A percentile compares a stretch with the other conserved stretches of the same genome.
Evolutionary conservation across 192 early-diverging fungal species (phyloP).

Genomic region (Coemansia nantahalensis): DNA sequence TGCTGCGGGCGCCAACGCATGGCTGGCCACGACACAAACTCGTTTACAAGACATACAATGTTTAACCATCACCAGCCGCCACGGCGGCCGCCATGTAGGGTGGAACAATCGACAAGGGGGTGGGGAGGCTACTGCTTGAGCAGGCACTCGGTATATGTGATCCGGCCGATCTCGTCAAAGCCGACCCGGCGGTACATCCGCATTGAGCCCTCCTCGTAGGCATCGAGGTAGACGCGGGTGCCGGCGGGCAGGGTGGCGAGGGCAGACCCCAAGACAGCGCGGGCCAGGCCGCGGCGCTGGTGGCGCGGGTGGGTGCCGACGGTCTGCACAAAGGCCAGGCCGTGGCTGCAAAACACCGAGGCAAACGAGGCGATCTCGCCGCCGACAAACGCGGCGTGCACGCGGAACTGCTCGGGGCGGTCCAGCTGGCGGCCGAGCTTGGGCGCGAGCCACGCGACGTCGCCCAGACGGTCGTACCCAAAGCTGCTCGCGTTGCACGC

Average conservation of each 20-base stretch:
- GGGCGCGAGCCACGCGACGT: slow-evolving; percentile 13
- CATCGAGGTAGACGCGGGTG: slow-evolving; percentile 1
- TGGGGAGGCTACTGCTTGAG: not conserved
- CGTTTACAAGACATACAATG: too few species aligned
- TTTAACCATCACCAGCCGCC: too few species aligned
- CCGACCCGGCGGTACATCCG: not conserved
- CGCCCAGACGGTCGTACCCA: slow-evolving; percentile 5
- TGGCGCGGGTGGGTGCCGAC: slow-evolving; percentile 1
- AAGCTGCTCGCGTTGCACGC: slow-evolving; percentile 19
- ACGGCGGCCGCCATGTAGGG: too few species aligned
- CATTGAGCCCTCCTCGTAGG: not conserved
- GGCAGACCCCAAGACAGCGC: not conserved
- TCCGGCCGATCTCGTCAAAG: slow-evolving; percentile 1
- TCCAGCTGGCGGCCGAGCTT: slow-evolving; percentile 21
- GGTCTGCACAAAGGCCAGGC: slow-evolving; percentile 5
- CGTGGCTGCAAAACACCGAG: not conserved
- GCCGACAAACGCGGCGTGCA: too few species aligned
- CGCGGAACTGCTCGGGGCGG: too few species aligned
- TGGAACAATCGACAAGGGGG: too few species aligned
- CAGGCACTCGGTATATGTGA: not conserved
- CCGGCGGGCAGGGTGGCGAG: not conserved
- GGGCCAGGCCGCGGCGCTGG: not conserved
- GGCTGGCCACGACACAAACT: too few species aligned
- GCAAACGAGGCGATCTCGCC: too few species aligned
- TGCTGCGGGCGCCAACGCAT: too few species aligned